phyloP scores from a whole-genome alignment of 2,329 filamentous ascomycete species.

The Fusarium fujikuroi region DNA sequence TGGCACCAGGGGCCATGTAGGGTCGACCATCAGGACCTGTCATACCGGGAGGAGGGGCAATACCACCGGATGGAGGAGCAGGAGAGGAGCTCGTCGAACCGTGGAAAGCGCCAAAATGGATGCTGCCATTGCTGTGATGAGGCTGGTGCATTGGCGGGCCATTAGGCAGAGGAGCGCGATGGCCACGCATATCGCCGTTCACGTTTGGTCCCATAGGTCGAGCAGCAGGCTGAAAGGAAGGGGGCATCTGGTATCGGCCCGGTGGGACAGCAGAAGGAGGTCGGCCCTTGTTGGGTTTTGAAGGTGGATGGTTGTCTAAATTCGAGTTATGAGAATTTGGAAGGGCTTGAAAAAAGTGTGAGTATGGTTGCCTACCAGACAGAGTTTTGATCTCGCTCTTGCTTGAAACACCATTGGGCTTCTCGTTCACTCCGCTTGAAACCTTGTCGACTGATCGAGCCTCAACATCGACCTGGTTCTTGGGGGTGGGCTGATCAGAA shows the following conservation, averaged over 20 bases:
- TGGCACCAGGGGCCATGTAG: constrained; percentile 48
- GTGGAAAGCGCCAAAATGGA: constrained; percentile 66
- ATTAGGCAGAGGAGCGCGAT: constrained; percentile 49
- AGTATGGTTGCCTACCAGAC: constrained; percentile 25
- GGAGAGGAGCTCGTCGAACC: constrained; percentile 69
- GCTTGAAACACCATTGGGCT: constrained; percentile 27
- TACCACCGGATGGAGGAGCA: constrained; percentile 58
- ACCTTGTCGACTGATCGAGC: constrained; percentile 18
- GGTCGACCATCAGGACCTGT: constrained; percentile 49
- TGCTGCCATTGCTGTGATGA: constrained; percentile 64
- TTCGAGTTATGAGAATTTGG: constrained; percentile 11
- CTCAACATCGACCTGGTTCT: constrained; percentile 18
- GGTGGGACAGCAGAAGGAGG: constrained; percentile 49
- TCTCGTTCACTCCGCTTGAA: constrained; percentile 13
- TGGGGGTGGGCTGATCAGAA: constrained; percentile 40
- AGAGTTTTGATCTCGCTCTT: constrained; percentile 29
- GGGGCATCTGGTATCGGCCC: constrained; percentile 56
- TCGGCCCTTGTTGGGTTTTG: constrained; percentile 38
- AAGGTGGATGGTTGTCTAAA: constrained; percentile 25
- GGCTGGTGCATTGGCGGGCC: constrained; percentile 59
- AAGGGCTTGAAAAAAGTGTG: not conserved
- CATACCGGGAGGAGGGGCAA: constrained; percentile 62
- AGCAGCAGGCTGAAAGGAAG: constrained; percentile 54
- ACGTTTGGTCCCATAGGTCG: constrained; percentile 45
- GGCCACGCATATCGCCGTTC: constrained; percentile 50